Evolutionary conservation across 2,329 filamentous ascomycete species (phyloP).

Genomic region (Hypomyces rosellus): DNA sequence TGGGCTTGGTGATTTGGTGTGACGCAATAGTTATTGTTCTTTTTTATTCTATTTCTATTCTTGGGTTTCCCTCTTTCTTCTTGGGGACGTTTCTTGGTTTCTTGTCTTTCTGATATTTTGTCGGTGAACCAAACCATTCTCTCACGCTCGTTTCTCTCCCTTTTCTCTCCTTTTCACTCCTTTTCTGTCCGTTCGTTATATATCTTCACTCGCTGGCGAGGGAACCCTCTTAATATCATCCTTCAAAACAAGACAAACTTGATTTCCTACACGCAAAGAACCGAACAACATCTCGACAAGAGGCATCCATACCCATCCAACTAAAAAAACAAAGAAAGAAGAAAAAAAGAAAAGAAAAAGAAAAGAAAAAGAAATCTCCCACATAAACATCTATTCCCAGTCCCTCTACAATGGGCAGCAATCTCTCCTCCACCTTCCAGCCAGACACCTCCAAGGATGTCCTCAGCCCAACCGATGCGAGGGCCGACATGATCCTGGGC

Average conservation of each 20-base stretch:
- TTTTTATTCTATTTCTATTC: no score
- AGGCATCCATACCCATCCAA: no score
- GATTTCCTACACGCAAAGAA: no score
- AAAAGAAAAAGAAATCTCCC: background rate
- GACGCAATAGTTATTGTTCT: no score
- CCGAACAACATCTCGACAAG: no score
- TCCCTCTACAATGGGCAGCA: slow-evolving; percentile 30
- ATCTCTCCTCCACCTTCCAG: slow-evolving; percentile 32
- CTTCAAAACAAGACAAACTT: no score
- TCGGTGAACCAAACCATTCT: background rate
- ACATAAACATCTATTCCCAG: background rate
- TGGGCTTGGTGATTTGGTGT: no score
- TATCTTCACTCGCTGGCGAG: slow-evolving; percentile 9
- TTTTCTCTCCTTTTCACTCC: background rate
- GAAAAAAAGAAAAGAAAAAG: background rate
- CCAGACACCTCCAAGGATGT: slow-evolving; percentile 31
- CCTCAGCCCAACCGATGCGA: slow-evolving; percentile 26
- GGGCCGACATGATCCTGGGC: slow-evolving; percentile 26
- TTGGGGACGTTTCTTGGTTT: no score
- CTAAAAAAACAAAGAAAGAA: background rate
- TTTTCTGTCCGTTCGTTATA: slow-evolving; percentile 1
- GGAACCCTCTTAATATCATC: background rate
- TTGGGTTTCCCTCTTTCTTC: no score
- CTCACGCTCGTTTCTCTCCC: background rate
- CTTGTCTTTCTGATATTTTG: background rate